phyloP scores from a whole-genome alignment of 257 asterid genomes.

The Rauvolfia tetraphylla region DNA sequence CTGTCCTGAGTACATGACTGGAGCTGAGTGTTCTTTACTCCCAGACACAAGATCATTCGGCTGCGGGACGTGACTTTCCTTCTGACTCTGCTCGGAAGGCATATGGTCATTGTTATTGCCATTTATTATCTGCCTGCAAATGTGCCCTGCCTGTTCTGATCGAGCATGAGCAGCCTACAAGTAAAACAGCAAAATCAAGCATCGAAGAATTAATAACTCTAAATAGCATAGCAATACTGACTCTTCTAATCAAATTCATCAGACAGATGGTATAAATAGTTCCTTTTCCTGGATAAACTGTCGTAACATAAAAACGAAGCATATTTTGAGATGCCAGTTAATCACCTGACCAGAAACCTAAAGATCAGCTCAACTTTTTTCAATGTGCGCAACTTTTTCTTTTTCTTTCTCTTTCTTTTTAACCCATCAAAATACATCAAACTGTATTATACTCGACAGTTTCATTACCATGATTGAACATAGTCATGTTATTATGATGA shows the following conservation, averaged over 20 bases:
- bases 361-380: neutral
- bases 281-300: neutral
- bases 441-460: neutral
- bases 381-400: neutral
- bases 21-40: slow-evolving; percentile 45
- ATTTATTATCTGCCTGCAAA: slow-evolving; percentile 37
- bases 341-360: neutral
- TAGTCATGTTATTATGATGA: too few species aligned
- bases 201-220: neutral
- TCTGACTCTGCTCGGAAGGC: slow-evolving; percentile 31
- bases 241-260: neutral
- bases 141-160: slow-evolving; percentile 48
- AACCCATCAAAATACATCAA: neutral
- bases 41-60: slow-evolving; percentile 30
- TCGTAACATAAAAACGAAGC: neutral
- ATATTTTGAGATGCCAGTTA: neutral
- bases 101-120: slow-evolving; percentile 27
- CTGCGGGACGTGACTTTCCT: slow-evolving; percentile 30
- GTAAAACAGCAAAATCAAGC: slow-evolving; percentile 4
- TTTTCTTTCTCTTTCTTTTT: neutral
- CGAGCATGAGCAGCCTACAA: slow-evolving; percentile 68
- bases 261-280: neutral
- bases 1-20: slow-evolving; percentile 58
- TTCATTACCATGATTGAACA: neutral
- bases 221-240: neutral